A percentile compares a stretch with the other conserved stretches of the same genome.
Evolutionary conservation across 257 asterid species (phyloP).

Genomic region (Nicotiana knightiana): DNA sequence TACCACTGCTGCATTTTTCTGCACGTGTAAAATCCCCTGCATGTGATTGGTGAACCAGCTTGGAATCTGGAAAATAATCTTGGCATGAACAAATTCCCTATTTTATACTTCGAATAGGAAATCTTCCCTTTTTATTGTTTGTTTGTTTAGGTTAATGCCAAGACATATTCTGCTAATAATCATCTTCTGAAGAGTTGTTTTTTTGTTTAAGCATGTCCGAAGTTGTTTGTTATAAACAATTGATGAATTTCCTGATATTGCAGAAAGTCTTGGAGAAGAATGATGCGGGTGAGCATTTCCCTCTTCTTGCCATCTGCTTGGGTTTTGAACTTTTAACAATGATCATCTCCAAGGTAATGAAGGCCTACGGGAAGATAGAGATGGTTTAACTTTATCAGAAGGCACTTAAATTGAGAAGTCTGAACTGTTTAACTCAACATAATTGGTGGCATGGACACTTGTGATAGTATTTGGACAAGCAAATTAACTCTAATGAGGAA

Average conservation of each 20-base stretch:
- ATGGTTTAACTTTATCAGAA: not conserved
- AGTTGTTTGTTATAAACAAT: not conserved
- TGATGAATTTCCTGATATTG: slow-evolving; percentile 3
- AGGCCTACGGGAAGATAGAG: not conserved
- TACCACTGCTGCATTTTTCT: not conserved
- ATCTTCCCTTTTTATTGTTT: not conserved
- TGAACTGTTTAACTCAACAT: not conserved
- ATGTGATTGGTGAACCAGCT: not conserved
- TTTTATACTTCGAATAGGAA: not conserved
- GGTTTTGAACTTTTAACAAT: slow-evolving; percentile 88
- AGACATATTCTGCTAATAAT: not conserved
- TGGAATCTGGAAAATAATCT: not conserved
- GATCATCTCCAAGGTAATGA: slow-evolving; percentile 78
- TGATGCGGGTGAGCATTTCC: slow-evolving; percentile 84
- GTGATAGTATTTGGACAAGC: not conserved
- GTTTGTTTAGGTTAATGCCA: not conserved
- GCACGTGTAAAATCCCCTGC: not conserved
- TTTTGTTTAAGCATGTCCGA: not conserved
- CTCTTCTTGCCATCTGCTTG: slow-evolving; percentile 88
- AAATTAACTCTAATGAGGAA: not conserved
- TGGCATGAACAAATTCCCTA: not conserved
- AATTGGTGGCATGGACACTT: not conserved
- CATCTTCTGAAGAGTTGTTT: not conserved
- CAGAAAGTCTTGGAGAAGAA: slow-evolving; percentile 77
- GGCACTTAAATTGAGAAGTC: not conserved